phyloP scores from a whole-genome alignment of 129 eudicot genomes.

The Flaveria trinervia region DNA sequence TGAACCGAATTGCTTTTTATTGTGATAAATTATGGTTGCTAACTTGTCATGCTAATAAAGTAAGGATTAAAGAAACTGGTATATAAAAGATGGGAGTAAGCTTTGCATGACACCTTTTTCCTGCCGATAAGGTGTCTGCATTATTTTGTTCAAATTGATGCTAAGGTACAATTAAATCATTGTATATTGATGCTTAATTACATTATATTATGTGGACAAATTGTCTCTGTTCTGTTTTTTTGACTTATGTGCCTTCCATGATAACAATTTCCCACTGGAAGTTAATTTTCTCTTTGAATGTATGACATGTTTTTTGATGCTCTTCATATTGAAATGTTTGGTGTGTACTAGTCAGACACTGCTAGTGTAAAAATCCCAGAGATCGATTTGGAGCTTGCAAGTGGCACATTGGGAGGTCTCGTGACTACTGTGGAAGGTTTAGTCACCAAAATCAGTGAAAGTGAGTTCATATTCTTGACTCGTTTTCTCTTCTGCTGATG shows the following conservation, averaged over 20 bases:
- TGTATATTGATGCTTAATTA: not conserved
- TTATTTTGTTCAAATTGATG: slow-evolving; percentile 11
- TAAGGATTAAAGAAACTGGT: not conserved
- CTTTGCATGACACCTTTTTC: not conserved
- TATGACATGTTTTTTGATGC: not conserved
- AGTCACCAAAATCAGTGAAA: slow-evolving; percentile 78
- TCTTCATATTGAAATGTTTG: slow-evolving; percentile 18
- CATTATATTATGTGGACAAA: slow-evolving; percentile 8
- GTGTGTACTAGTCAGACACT: slow-evolving; percentile 71
- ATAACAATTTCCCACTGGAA: not conserved
- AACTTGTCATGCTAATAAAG: not conserved
- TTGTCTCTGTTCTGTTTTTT: not conserved
- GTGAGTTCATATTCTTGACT: slow-evolving; percentile 46
- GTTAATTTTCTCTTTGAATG: not conserved
- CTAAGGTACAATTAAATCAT: not conserved
- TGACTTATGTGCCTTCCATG: not conserved
- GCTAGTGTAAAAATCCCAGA: slow-evolving; percentile 85
- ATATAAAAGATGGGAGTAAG: not conserved
- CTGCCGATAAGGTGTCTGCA: not conserved
- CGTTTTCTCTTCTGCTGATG: not conserved
- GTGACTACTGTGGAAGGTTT: slow-evolving; percentile 96
- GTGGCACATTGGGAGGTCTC: slow-evolving; percentile 90
- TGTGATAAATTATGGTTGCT: not conserved
- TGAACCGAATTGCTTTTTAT: not conserved
- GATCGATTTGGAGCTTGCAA: slow-evolving; percentile 78